These are phyloP conservation scores for Aspergillus japonicus DNA, from an alignment of 2,329 filamentous ascomycete genomes.

Conservation along the genomic window DNA sequence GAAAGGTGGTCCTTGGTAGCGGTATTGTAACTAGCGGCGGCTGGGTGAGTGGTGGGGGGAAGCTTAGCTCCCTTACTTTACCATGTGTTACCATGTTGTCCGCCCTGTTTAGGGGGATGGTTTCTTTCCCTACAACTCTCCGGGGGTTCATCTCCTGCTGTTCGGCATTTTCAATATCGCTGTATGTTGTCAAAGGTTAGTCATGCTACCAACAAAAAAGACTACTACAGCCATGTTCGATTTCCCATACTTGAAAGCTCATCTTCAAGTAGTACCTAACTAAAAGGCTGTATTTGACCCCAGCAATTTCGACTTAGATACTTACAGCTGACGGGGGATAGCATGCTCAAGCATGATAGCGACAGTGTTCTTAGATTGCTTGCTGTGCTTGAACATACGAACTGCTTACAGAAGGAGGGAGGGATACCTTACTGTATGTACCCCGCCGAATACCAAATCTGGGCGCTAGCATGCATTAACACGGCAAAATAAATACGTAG, in stretches of 20 bases:
- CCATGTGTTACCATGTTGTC: neutral
- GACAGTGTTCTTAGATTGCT: no score
- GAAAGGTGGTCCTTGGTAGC: neutral
- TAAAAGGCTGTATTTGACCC: neutral
- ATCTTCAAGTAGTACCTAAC: neutral
- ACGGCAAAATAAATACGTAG: no score
- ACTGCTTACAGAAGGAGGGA: no score
- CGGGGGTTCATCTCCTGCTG: neutral
- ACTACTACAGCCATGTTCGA: no score
- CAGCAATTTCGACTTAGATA: neutral
- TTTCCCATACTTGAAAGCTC: neutral
- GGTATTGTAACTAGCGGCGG: neutral
- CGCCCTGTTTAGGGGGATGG: neutral
- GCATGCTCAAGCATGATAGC: neutral
- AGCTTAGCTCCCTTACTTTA: slow-evolving; percentile 1
- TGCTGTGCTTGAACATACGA: no score
- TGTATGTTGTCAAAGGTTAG: neutral
- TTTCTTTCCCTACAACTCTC: neutral
- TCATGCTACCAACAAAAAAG: no score
- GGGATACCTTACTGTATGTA: no score
- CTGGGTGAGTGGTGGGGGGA: neutral
- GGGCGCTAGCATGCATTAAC: no score
- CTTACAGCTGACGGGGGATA: neutral
- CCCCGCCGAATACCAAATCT: no score
- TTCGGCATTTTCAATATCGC: neutral